Evolutionary conservation across 31 red algal species (phyloP).

Genomic region (Odonthalia washingtoniensis): DNA sequence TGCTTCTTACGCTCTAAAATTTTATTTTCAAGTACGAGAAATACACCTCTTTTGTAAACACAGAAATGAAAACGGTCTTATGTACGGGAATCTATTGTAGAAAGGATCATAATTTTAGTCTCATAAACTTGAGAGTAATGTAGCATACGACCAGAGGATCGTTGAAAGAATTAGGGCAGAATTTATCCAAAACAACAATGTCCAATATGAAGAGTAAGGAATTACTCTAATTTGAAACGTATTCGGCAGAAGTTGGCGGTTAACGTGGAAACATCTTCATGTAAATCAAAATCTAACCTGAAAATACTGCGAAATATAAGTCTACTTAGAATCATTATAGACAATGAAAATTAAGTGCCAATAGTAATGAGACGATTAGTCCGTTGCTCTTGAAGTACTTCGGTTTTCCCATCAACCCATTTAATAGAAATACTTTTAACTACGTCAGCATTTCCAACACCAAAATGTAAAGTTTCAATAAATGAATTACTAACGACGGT

Average conservation of each 20-base stretch:
- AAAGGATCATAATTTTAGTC: too few relatives aligned
- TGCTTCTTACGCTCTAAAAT: too few relatives aligned
- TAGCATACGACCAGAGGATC: too few relatives aligned
- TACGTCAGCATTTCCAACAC: conserved; percentile 7
- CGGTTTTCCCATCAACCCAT: neutral
- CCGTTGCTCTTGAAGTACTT: neutral
- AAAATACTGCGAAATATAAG: neutral
- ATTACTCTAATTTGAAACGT: too few relatives aligned
- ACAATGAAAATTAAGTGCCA: neutral
- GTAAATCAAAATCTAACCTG: neutral
- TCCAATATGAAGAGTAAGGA: too few relatives aligned
- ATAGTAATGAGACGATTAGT: neutral
- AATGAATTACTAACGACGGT: conserved; percentile 48
- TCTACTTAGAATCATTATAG: neutral
- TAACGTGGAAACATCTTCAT: too few relatives aligned
- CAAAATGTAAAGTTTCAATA: conserved; percentile 64
- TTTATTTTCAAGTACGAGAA: too few relatives aligned
- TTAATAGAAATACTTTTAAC: neutral
- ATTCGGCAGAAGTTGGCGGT: too few relatives aligned
- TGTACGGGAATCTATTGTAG: neutral
- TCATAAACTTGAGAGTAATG: too few relatives aligned
- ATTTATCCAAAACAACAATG: too few relatives aligned
- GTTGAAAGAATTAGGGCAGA: too few relatives aligned
- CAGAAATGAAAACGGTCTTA: neutral
- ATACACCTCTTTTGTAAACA: neutral